A percentile compares a stretch with the other conserved stretches of the same genome.
These are phyloP conservation scores for Brassica rapa DNA, from an alignment of 345 rosid species.

Conservation along the genomic window DNA sequence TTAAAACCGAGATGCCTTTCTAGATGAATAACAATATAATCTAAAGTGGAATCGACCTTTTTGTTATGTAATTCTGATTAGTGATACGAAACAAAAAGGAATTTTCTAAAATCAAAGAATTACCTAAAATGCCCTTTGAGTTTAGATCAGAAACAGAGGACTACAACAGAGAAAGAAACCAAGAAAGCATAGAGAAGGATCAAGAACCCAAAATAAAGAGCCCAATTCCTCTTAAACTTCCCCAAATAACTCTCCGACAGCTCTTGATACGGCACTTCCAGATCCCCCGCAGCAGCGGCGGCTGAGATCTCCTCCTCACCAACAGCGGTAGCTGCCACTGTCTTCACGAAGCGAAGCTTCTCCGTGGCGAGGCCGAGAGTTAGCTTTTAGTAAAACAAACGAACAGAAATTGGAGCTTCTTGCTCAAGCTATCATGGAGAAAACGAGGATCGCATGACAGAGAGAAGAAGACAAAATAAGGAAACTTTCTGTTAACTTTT, in stretches of 20 bases:
- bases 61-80: background rate
- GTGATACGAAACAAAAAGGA: background rate
- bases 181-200: conserved; percentile 72
- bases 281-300: conserved; percentile 50
- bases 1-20: no score
- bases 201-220: conserved; percentile 83
- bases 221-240: conserved; percentile 97
- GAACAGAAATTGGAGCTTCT: no score
- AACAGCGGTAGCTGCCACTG: conserved; percentile 36
- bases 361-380: conserved; percentile 88
- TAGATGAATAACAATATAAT: no score
- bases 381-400: conserved; percentile 9
- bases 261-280: conserved; percentile 92
- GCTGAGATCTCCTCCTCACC: conserved; percentile 49
- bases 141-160: conserved; percentile 66
- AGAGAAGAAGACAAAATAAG: no score
- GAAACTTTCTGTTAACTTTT: no score
- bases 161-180: conserved; percentile 73
- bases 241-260: conserved; percentile 89
- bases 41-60: no score
- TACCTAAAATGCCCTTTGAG: background rate
- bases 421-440: no score
- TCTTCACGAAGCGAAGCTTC: conserved; percentile 70
- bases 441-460: no score
- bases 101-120: background rate